Evolutionary conservation across 164 flowering plant genomes (phyloP), one percentile per base, ranked within the genome.

Genomic region (Dillenia turbinata): DNA sequence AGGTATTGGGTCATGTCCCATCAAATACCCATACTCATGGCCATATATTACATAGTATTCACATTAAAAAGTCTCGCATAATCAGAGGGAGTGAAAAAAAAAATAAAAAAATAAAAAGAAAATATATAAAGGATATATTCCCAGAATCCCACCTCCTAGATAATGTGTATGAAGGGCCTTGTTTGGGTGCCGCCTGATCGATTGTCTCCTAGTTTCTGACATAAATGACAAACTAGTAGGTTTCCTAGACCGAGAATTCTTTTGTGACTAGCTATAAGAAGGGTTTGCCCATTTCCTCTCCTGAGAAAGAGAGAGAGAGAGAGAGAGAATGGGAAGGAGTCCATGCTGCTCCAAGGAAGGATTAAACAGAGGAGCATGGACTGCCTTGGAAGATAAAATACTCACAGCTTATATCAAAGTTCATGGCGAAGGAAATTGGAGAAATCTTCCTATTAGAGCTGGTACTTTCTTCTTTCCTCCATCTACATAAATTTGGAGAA

Each of bases 291-390:
- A 33, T 33, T 33, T 33, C 9, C 50, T 48, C 5, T 48, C 50
- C 6, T 52, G 14, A 54, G 54, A 33, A 54, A 15, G 43, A 15
- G 16, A 59, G 61, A 45, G 50, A 58, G 24, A 47, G 19, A 62
- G 58, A 5, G 40, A 33, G 40, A 33, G 40, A 33, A 75, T 75
- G 79, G 79, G 73, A 11, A 59, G 76, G 47, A 72, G 71, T 11
- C 76, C 79, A 22, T 69, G 71, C 56, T 69, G 71, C 57, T 54
- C 73, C 5, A 69, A 75, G 56, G 71, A 69, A 15, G 79, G 73
- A 1, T 12, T 72, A 46, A 72, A 69, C 19, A 72, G 71, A 69
- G 79, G 79, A 53, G 73, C 79, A 10, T 75, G 79, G 79, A 66
- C 71, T 66, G 73, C 76, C 17, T n/a, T 33, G 2, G 79, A 75